These are phyloP conservation scores for Amanita phalloides DNA, from an alignment of 768 basidiomycete species.

Conservation along the genomic window DNA sequence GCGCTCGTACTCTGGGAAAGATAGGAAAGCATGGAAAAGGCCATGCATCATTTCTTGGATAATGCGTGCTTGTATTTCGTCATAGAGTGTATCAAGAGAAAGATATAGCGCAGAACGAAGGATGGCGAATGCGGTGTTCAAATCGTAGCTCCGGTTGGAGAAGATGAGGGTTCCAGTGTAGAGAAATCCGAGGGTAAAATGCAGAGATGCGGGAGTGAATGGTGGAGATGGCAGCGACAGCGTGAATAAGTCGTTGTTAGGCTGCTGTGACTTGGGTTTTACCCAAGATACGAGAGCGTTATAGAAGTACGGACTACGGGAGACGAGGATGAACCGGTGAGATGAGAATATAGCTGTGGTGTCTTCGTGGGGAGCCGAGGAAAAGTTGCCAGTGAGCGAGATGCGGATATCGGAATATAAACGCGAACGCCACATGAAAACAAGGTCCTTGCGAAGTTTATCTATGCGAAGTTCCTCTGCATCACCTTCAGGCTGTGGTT, in stretches of 20 bases:
- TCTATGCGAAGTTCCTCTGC: slow-evolving; percentile 51
- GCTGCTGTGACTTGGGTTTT: slow-evolving; percentile 14
- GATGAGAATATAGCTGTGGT: slow-evolving; percentile 82
- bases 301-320: slow-evolving; percentile 82
- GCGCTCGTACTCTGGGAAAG: slow-evolving; percentile 77
- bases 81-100: slow-evolving; percentile 54
- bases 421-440: slow-evolving; percentile 94
- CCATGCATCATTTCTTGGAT: slow-evolving; percentile 83
- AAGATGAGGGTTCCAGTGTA: slow-evolving; percentile 93
- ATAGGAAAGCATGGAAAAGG: no score
- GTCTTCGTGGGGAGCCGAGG: slow-evolving; percentile 50
- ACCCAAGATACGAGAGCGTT: slow-evolving; percentile 66
- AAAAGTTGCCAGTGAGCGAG: slow-evolving; percentile 60
- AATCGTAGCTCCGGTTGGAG: slow-evolving; percentile 87
- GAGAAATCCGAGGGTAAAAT: slow-evolving; percentile 90
- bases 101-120: slow-evolving; percentile 79
- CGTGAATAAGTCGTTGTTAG: slow-evolving; percentile 34
- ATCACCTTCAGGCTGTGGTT: slow-evolving; percentile 14
- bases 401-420: slow-evolving; percentile 90
- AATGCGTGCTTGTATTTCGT: slow-evolving; percentile 76
- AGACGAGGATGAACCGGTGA: slow-evolving; percentile 88
- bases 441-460: slow-evolving; percentile 85
- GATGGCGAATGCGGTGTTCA: slow-evolving; percentile 85
- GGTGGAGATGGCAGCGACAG: slow-evolving; percentile 82
- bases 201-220: slow-evolving; percentile 88